Percentiles rank a stretch among this genome's conserved stretches.
These are phyloP conservation scores for Nigrospora osmanthi DNA, from an alignment of 2,329 filamentous ascomycete species.

Conservation along the genomic window DNA sequence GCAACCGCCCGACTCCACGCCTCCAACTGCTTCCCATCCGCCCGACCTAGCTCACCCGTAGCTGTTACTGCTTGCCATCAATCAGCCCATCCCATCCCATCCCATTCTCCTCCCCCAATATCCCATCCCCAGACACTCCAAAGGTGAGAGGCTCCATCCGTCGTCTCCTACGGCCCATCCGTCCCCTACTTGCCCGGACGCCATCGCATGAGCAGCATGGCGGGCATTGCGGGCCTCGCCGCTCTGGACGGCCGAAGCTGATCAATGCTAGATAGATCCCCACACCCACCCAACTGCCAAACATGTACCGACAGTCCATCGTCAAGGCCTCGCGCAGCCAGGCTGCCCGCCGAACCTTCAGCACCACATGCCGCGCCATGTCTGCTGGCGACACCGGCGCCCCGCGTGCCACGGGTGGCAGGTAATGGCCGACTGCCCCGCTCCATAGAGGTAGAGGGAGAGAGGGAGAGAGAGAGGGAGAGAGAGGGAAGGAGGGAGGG, in stretches of 20 bases:
- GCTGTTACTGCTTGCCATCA: not conserved
- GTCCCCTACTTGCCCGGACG: too few species aligned
- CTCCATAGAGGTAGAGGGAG: not conserved
- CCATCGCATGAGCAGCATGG: too few species aligned
- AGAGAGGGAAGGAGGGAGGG: not conserved
- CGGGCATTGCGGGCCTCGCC: too few species aligned
- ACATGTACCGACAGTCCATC: conserved; percentile 62
- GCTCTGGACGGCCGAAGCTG: too few species aligned
- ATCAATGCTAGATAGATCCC: too few species aligned
- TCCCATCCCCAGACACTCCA: too few species aligned
- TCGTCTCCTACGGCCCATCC: too few species aligned
- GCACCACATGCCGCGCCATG: conserved; percentile 56
- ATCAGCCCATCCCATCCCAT: not conserved
- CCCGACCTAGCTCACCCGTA: not conserved
- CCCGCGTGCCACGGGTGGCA: conserved; percentile 43
- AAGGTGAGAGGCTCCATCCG: too few species aligned
- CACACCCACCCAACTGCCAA: conserved; percentile 21
- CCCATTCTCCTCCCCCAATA: too few species aligned
- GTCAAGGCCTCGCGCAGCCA: conserved; percentile 48
- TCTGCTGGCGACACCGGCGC: conserved; percentile 62
- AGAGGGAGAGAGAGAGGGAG: not conserved
- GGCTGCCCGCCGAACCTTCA: conserved; percentile 51
- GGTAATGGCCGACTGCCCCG: conserved; percentile 39
- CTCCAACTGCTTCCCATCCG: not conserved
- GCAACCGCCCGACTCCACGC: not conserved